Percentiles rank a stretch among this genome's conserved stretches.
Conservation (phyloP, 495 filamentous ascomycete genomes). For the Lophium mytilinum region DNA sequence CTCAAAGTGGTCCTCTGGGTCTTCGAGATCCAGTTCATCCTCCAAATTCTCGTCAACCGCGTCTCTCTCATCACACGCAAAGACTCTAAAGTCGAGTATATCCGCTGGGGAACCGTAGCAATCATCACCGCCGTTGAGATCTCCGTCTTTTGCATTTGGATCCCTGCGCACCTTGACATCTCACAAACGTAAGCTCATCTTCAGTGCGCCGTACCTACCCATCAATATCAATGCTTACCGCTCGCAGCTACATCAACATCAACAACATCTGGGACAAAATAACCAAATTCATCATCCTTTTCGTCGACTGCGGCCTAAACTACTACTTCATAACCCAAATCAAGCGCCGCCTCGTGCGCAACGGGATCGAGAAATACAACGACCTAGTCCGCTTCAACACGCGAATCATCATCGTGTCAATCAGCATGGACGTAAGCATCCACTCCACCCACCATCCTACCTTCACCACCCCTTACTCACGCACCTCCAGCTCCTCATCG, state of each 20-base stretch:
- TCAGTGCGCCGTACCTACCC: background rate
- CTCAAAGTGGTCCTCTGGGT: slow-evolving; percentile 44
- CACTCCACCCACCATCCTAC: background rate
- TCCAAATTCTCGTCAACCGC: slow-evolving; percentile 54
- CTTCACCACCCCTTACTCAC: background rate
- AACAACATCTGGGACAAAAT: slow-evolving; percentile 45
- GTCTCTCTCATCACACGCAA: slow-evolving; percentile 36
- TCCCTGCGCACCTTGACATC: slow-evolving; percentile 37
- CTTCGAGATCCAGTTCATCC: slow-evolving; percentile 68
- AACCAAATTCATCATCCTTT: slow-evolving; percentile 42
- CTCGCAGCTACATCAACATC: slow-evolving; percentile 33
- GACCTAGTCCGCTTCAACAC: slow-evolving; percentile 43
- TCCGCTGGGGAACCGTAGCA: slow-evolving; percentile 39
- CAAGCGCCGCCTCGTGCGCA: slow-evolving; percentile 38
- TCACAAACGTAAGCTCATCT: slow-evolving; percentile 21
- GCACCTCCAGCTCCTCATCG: slow-evolving; percentile 25
- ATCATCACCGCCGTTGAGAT: slow-evolving; percentile 40
- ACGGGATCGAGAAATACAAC: slow-evolving; percentile 44
- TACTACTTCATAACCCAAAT: slow-evolving; percentile 42
- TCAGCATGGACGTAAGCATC: slow-evolving; percentile 42
- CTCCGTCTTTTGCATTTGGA: slow-evolving; percentile 43
- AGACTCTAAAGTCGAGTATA: slow-evolving; percentile 13
- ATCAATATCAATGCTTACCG: background rate
- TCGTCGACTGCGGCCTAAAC: slow-evolving; percentile 43
- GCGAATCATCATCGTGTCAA: slow-evolving; percentile 41